These are phyloP conservation scores for Byssothecium circinans DNA, from an alignment of 2,329 filamentous ascomycete species.

Conservation along the genomic window DNA sequence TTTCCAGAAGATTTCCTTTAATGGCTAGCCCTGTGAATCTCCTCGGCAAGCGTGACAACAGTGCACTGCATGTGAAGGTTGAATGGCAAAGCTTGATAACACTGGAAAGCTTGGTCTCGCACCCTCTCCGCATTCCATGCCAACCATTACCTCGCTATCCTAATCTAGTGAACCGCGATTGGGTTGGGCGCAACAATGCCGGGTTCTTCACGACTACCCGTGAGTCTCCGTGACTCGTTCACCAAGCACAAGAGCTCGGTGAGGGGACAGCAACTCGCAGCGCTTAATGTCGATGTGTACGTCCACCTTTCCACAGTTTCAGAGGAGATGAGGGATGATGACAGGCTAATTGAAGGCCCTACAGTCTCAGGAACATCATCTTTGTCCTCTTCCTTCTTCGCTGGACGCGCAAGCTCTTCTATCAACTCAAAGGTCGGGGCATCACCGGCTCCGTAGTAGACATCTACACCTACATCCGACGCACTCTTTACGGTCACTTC, in stretches of 20 bases:
- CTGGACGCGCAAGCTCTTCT: constrained; percentile 76
- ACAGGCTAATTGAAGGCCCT: not conserved
- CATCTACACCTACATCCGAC: constrained; percentile 70
- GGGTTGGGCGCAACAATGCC: constrained; percentile 30
- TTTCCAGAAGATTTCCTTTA: not conserved
- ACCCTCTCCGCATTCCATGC: constrained; percentile 6
- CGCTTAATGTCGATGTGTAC: constrained; percentile 71
- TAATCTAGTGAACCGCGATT: not conserved
- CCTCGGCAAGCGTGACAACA: constrained; percentile 1
- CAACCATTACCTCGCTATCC: constrained; percentile 2
- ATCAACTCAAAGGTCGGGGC: constrained; percentile 87
- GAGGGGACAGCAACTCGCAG: constrained; percentile 55
- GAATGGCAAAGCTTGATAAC: not conserved
- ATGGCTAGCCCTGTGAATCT: not conserved
- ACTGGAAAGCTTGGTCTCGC: constrained; percentile 7
- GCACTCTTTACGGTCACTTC: constrained; percentile 81
- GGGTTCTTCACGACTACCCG: constrained; percentile 69
- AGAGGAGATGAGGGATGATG: too few species aligned
- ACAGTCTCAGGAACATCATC: constrained; percentile 79
- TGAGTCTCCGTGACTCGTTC: constrained; percentile 70
- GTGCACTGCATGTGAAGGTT: constrained; percentile 8
- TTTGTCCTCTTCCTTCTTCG: constrained; percentile 87
- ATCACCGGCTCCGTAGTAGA: constrained; percentile 76
- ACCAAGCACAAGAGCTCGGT: constrained; percentile 61
- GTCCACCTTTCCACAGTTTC: constrained; percentile 35